Conservation (phyloP, 1,139 yeast species). For the Blastobotrys capitulatus region DNA sequence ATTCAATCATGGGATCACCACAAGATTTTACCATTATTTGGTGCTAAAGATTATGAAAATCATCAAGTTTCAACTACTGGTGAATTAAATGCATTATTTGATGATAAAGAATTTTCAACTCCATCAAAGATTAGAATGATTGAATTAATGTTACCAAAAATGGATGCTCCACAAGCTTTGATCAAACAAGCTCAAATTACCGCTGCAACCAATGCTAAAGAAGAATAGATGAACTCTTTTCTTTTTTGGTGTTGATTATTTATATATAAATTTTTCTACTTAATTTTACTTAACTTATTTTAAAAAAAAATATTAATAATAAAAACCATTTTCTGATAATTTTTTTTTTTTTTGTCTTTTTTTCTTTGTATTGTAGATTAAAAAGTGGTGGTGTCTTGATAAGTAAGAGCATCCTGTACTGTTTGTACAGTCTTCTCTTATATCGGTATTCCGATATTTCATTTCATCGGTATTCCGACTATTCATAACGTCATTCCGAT, state of each 20-base stretch:
- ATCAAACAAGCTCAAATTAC: slow-evolving; percentile 72
- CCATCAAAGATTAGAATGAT: slow-evolving; percentile 68
- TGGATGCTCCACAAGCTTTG: slow-evolving; percentile 78
- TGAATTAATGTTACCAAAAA: slow-evolving; percentile 70
- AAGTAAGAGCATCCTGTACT: no score
- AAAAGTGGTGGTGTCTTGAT: no score
- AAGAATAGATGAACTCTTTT: slow-evolving; percentile 1
- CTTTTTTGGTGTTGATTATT: neutral
- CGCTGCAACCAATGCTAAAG: slow-evolving; percentile 49
- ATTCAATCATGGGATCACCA: slow-evolving; percentile 80
- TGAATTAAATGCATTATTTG: slow-evolving; percentile 57
- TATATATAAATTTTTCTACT: neutral
- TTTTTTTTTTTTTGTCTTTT: neutral
- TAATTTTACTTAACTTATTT: neutral
- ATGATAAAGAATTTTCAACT: slow-evolving; percentile 48
- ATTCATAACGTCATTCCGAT: no score
- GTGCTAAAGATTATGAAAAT: slow-evolving; percentile 47
- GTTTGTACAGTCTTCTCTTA: no score
- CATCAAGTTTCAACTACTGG: slow-evolving; percentile 56
- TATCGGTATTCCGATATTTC: no score
- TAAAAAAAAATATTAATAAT: neutral
- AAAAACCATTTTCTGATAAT: no score
- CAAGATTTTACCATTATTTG: slow-evolving; percentile 62
- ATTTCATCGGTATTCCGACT: no score
- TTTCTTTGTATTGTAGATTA: neutral